Percentiles rank a stretch among this genome's conserved stretches.
phyloP scores from a whole-genome alignment of 257 asterid species.

The Ligustrum vulgare region DNA sequence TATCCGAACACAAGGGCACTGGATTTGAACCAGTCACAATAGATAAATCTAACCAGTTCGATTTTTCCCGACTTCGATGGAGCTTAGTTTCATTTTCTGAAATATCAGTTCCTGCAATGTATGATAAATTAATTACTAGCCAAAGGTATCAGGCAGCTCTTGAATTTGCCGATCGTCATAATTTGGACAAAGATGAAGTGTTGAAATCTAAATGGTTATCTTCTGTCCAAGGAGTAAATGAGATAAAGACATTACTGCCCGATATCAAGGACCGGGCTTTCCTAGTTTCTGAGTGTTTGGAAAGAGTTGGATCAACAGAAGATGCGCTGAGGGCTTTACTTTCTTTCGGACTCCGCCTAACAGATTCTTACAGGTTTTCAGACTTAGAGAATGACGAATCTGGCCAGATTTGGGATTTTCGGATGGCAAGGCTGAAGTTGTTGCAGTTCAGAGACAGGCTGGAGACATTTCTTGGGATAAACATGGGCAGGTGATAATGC shows the following conservation, averaged over 20 bases:
- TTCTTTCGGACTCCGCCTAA: conserved; percentile 69
- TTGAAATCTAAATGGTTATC: conserved; percentile 86
- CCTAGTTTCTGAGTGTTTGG: conserved; percentile 71
- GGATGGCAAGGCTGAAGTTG: conserved; percentile 76
- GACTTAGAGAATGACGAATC: conserved; percentile 48
- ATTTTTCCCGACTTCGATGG: conserved; percentile 64
- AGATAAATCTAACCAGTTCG: conserved; percentile 36
- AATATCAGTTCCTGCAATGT: conserved; percentile 73
- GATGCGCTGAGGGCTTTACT: conserved; percentile 72
- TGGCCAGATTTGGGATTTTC: conserved; percentile 69
- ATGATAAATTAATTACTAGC: conserved; percentile 58
- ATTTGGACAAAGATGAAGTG: conserved; percentile 84
- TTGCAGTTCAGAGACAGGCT: conserved; percentile 78
- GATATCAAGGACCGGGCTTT: conserved; percentile 69
- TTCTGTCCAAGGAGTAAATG: conserved; percentile 74
- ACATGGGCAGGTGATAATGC: conserved; percentile 90
- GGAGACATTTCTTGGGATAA: conserved; percentile 94
- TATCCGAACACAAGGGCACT: conserved; percentile 39
- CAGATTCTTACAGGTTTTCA: conserved; percentile 64
- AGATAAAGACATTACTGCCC: conserved; percentile 62
- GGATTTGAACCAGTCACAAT: conserved; percentile 38
- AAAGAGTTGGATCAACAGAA: conserved; percentile 77
- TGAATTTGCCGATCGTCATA: conserved; percentile 73
- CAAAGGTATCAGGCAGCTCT: conserved; percentile 76
- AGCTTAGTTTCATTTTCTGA: conserved; percentile 63